These are phyloP conservation scores for Rubia peregrina DNA, from an alignment of 305 asterid genomes.

Conservation along the genomic window DNA sequence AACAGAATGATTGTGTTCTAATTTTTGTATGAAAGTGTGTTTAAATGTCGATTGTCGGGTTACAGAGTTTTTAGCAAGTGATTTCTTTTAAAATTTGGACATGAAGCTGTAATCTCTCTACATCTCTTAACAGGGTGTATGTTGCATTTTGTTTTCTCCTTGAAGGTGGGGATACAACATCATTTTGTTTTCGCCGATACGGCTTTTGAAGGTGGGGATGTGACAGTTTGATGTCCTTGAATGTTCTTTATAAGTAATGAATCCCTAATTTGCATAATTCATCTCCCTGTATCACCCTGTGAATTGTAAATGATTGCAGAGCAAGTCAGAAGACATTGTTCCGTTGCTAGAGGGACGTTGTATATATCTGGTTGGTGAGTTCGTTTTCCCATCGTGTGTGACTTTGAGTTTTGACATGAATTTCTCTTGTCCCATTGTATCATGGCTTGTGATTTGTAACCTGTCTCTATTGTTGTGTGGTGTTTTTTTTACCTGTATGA, in stretches of 20 bases:
- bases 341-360: constrained; percentile 64
- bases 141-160: no score
- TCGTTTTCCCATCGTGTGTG: constrained; percentile 10
- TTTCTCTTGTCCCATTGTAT: no score
- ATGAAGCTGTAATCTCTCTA: no score
- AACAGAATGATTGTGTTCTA: not conserved
- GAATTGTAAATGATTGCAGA: constrained; percentile 36
- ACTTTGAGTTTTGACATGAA: no score
- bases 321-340: constrained; percentile 58
- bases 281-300: not conserved
- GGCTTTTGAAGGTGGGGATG: constrained; percentile 41
- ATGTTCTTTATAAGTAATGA: not conserved
- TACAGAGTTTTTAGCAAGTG: no score
- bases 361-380: constrained; percentile 89
- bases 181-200: no score
- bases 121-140: no score
- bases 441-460: constrained; percentile 5
- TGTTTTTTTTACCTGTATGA: no score
- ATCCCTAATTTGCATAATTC: not conserved
- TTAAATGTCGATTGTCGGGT: no score
- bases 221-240: constrained; percentile 17
- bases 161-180: no score
- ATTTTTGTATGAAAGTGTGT: not conserved
- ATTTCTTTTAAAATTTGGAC: no score
- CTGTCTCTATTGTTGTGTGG: not conserved